Conservation (phyloP, 305 asterid genomes). For the Fraxinus platypoda region DNA sequence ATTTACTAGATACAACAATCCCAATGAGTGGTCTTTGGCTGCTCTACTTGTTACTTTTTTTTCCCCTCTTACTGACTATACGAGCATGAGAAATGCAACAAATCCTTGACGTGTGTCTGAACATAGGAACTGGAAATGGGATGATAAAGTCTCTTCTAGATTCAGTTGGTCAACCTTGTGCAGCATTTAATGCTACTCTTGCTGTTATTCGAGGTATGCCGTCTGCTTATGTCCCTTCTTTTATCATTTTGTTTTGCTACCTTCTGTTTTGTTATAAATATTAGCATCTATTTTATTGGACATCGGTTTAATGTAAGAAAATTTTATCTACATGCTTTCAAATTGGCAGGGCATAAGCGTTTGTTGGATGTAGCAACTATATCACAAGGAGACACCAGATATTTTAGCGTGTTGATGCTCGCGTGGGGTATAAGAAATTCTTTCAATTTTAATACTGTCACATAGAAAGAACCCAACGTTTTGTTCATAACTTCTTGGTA, state of each 20-base stretch:
- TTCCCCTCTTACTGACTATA: neutral
- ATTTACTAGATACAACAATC: neutral
- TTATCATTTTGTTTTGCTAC: neutral
- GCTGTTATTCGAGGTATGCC: conserved; percentile 70
- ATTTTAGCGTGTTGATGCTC: conserved; percentile 82
- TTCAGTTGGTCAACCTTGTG: conserved; percentile 76
- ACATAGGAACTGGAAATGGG: conserved; percentile 92
- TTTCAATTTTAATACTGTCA: conserved; percentile 15
- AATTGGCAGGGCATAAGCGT: conserved; percentile 69
- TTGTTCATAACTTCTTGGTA: conserved; percentile 21
- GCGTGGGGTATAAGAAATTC: conserved; percentile 77
- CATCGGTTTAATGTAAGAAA: neutral
- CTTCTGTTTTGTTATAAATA: neutral
- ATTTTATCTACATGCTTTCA: conserved; percentile 16
- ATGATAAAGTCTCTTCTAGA: conserved; percentile 90
- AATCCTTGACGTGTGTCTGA: conserved; percentile 10
- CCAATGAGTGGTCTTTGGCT: neutral
- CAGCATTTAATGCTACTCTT: conserved; percentile 72
- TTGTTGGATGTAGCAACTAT: conserved; percentile 84
- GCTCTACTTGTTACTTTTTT: neutral
- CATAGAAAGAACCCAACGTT: neutral
- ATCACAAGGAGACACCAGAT: conserved; percentile 60
- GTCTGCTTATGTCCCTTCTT: neutral
- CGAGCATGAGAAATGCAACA: neutral
- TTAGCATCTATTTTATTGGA: neutral